phyloP scores from a whole-genome alignment of 2,329 filamentous ascomycete genomes.

The Aspergillus pseudoterreus region DNA sequence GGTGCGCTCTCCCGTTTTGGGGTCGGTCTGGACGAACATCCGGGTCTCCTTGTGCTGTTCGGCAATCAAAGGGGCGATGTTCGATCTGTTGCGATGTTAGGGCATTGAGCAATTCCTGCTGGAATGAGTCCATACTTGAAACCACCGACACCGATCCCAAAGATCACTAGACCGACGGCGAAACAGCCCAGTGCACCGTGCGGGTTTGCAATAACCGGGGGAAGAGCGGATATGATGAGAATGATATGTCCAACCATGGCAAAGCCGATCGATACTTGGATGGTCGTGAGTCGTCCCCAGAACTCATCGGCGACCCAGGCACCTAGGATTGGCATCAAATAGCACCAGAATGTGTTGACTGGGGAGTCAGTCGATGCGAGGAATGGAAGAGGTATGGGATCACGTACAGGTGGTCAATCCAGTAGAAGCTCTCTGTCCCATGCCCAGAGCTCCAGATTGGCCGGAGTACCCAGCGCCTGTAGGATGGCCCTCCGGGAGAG shows the following conservation, averaged over 20 bases:
- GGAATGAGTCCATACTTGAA: slow-evolving; percentile 55
- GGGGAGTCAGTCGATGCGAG: background rate
- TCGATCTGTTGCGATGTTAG: slow-evolving; percentile 43
- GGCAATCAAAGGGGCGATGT: slow-evolving; percentile 68
- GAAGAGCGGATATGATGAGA: slow-evolving; percentile 64
- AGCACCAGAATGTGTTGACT: slow-evolving; percentile 62
- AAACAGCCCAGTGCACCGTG: slow-evolving; percentile 61
- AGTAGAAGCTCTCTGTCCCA: slow-evolving; percentile 57
- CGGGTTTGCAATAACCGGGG: slow-evolving; percentile 56
- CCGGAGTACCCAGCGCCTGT: slow-evolving; percentile 46
- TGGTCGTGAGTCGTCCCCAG: slow-evolving; percentile 67
- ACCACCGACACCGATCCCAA: slow-evolving; percentile 71
- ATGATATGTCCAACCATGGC: slow-evolving; percentile 67
- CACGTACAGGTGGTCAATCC: slow-evolving; percentile 45
- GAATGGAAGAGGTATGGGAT: background rate
- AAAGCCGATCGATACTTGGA: slow-evolving; percentile 61
- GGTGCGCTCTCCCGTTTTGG: slow-evolving; percentile 60
- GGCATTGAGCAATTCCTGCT: background rate
- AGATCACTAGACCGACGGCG: slow-evolving; percentile 60
- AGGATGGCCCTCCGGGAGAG: slow-evolving; percentile 51
- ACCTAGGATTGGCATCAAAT: slow-evolving; percentile 58
- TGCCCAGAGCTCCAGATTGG: slow-evolving; percentile 52
- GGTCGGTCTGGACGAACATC: slow-evolving; percentile 52
- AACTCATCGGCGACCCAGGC: slow-evolving; percentile 67
- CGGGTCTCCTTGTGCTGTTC: slow-evolving; percentile 63